Evolutionary conservation across 164 flowering plant genomes (phyloP).

Genomic region (Platanus orientalis): DNA sequence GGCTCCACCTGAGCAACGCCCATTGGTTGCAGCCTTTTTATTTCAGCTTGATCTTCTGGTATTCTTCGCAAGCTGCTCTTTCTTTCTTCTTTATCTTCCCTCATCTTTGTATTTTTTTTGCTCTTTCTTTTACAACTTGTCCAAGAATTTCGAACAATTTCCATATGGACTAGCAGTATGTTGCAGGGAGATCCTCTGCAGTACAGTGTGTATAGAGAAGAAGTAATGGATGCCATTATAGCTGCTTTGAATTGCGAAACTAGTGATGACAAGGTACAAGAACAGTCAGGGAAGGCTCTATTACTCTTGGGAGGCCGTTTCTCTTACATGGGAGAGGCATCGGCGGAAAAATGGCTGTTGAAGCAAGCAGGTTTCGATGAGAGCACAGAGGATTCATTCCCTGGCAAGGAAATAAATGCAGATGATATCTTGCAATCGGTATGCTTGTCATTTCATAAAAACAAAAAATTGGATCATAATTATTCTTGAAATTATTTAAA

Average conservation of each 20-base stretch:
- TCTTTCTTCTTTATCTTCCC: not conserved
- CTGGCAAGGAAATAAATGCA: constrained; percentile 14
- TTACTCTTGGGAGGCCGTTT: constrained; percentile 46
- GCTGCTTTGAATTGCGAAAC: constrained; percentile 32
- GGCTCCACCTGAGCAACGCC: constrained; percentile 51
- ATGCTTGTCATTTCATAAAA: constrained; percentile 7
- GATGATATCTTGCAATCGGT: constrained; percentile 20
- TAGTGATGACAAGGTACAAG: constrained; percentile 35
- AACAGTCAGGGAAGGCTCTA: constrained; percentile 55
- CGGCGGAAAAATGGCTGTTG: constrained; percentile 46
- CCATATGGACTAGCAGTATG: constrained; percentile 32
- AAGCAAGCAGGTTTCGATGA: constrained; percentile 45
- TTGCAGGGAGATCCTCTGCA: constrained; percentile 55
- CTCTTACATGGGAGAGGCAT: constrained; percentile 40
- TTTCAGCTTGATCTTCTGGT: constrained; percentile 75
- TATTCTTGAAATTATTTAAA: no score
- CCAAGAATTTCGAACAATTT: not conserved
- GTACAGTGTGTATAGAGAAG: constrained; percentile 58
- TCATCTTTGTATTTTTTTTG: not conserved
- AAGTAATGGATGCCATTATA: constrained; percentile 49
- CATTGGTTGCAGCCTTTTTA: constrained; percentile 47
- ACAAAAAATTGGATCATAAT: no score
- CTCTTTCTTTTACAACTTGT: not conserved
- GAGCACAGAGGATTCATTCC: constrained; percentile 20
- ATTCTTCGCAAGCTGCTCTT: constrained; percentile 11